A percentile compares a stretch with the other conserved stretches of the same genome.
These are phyloP conservation scores for Pythium periplocum DNA, from an alignment of 352 stramenopile genomes.

Conservation along the genomic window DNA sequence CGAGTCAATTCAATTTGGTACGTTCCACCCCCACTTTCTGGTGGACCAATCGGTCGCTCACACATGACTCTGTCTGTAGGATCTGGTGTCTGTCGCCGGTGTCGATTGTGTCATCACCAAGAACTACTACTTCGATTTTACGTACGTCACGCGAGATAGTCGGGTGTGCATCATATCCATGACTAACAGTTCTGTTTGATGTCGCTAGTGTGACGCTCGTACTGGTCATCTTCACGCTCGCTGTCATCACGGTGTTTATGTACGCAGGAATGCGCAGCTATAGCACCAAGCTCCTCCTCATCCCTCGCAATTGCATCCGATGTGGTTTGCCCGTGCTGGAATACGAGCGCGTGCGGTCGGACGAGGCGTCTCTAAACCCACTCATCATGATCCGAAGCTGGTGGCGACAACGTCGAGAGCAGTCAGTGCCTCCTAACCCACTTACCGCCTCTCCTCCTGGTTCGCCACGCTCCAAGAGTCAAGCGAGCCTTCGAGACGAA, in stretches of 20 bases:
- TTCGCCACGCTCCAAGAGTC: too few relatives aligned
- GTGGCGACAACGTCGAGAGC: background rate
- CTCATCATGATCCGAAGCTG: slow-evolving; percentile 31
- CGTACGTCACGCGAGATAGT: slow-evolving; percentile 22
- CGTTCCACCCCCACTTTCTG: background rate
- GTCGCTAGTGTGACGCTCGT: slow-evolving; percentile 59
- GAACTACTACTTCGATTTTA: slow-evolving; percentile 76
- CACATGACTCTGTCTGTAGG: slow-evolving; percentile 22
- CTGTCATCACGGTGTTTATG: slow-evolving; percentile 54
- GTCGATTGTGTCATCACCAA: slow-evolving; percentile 72
- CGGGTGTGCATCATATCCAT: background rate
- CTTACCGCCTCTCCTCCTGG: too few relatives aligned
- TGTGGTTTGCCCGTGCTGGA: slow-evolving; percentile 65
- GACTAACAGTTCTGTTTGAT: slow-evolving; percentile 70
- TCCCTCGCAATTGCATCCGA: slow-evolving; percentile 62
- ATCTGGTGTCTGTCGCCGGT: slow-evolving; percentile 62
- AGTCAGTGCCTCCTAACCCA: too few relatives aligned
- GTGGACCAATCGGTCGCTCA: background rate
- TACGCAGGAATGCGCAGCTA: slow-evolving; percentile 66
- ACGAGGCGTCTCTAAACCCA: slow-evolving; percentile 55
- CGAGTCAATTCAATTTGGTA: slow-evolving; percentile 75
- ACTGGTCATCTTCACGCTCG: slow-evolving; percentile 35
- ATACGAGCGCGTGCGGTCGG: slow-evolving; percentile 37
- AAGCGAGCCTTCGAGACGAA: slow-evolving; percentile 17
- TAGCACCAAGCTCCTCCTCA: slow-evolving; percentile 50